Conservation (phyloP, 2,329 filamentous ascomycete species). For the Ceratocystis huliohia region DNA sequence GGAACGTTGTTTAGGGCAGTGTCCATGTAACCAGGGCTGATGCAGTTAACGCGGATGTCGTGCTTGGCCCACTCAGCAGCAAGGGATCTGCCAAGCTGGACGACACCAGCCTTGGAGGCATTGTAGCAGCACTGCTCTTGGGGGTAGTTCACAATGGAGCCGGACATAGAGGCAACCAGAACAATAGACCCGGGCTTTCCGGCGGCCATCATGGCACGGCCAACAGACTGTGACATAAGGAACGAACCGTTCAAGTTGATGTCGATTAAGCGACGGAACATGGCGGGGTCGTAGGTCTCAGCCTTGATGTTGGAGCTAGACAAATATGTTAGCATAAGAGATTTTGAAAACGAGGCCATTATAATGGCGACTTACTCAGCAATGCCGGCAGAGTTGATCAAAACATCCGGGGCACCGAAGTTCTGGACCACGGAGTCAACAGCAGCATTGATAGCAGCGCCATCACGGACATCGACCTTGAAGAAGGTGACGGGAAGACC, state of each 20-base stretch:
- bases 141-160: slow-evolving; percentile 73
- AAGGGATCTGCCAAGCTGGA: slow-evolving; percentile 67
- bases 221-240: slow-evolving; percentile 61
- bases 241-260: slow-evolving; percentile 74
- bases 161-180: slow-evolving; percentile 69
- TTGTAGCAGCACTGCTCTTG: slow-evolving; percentile 78
- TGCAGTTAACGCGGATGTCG: slow-evolving; percentile 70
- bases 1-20: slow-evolving; percentile 68
- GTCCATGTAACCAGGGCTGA: slow-evolving; percentile 79
- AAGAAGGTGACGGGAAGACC: slow-evolving; percentile 63
- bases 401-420: slow-evolving; percentile 57
- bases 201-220: slow-evolving; percentile 59
- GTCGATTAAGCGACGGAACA: slow-evolving; percentile 67
- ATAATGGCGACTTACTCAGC: slow-evolving; percentile 38
- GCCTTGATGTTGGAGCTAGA: slow-evolving; percentile 61
- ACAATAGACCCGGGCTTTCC: slow-evolving; percentile 60
- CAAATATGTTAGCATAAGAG: slow-evolving; percentile 24
- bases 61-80: slow-evolving; percentile 76
- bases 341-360: slow-evolving; percentile 20
- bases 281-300: slow-evolving; percentile 61
- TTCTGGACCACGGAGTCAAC: slow-evolving; percentile 52
- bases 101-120: slow-evolving; percentile 67
- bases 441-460: slow-evolving; percentile 54
- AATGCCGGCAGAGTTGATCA: slow-evolving; percentile 72
- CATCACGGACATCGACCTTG: slow-evolving; percentile 66